phyloP scores from a whole-genome alignment of 345 rosid species.

The Cochlearia excelsa region DNA sequence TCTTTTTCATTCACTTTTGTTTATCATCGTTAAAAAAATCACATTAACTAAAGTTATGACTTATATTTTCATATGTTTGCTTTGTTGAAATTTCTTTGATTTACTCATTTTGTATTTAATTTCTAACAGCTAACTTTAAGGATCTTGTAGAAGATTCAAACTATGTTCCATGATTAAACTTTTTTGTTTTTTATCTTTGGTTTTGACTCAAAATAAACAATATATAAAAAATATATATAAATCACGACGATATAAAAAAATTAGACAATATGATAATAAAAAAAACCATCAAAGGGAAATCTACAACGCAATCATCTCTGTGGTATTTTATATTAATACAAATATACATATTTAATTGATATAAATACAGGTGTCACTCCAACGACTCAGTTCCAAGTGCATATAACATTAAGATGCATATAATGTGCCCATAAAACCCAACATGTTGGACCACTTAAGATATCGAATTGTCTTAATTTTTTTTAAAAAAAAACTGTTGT shows the following conservation, averaged over 20 bases:
- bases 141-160: not conserved
- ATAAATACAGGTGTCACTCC: conserved; percentile 20
- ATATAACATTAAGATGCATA: conserved; percentile 26
- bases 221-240: too few species aligned
- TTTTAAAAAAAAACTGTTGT: too few species aligned
- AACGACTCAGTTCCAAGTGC: conserved; percentile 11
- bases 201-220: conserved; percentile 1
- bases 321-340: not conserved
- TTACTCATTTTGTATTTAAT: not conserved
- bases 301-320: conserved; percentile 4
- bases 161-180: not conserved
- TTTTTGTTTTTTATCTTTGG: not conserved
- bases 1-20: too few species aligned
- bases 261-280: not conserved
- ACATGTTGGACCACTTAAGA: conserved; percentile 32
- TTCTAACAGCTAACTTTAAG: not conserved
- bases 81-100: too few species aligned
- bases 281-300: not conserved
- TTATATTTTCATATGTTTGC: too few species aligned
- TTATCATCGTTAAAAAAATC: too few species aligned
- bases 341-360: not conserved
- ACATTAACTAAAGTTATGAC: too few species aligned
- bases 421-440: conserved; percentile 24
- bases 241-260: too few species aligned
- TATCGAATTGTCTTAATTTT: not conserved